phyloP scores from a whole-genome alignment of 352 stramenopile genomes.

The Phytophthora rubi region DNA sequence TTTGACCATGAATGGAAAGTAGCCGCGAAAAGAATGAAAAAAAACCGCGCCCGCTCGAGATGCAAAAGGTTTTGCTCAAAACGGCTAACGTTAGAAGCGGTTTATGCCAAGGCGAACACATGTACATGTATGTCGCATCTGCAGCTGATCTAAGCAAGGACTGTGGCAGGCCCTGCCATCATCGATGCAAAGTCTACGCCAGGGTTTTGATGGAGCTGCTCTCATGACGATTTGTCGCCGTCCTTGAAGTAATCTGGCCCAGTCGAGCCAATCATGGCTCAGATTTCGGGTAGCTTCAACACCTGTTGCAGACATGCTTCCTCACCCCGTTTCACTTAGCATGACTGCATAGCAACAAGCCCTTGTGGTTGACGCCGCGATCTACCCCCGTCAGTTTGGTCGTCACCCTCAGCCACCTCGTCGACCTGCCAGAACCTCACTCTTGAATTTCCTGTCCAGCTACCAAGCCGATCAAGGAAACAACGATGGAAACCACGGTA shows the following conservation, averaged over 20 bases:
- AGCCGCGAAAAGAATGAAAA: too few relatives aligned
- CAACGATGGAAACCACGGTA: not conserved
- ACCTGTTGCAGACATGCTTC: not conserved
- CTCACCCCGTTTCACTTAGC: not conserved
- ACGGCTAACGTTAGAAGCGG: not conserved
- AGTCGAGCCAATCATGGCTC: slow-evolving; percentile 1
- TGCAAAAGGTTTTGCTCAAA: not conserved
- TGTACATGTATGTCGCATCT: not conserved
- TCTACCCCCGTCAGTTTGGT: not conserved
- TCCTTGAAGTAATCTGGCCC: slow-evolving; percentile 8
- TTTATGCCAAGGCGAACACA: slow-evolving; percentile 1
- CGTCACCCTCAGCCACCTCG: not conserved
- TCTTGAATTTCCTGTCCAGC: slow-evolving; percentile 17
- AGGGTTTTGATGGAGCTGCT: slow-evolving; percentile 4
- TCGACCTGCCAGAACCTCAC: not conserved
- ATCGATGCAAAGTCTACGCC: slow-evolving; percentile 11
- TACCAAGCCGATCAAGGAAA: slow-evolving; percentile 17
- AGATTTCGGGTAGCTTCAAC: not conserved
- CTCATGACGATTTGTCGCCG: slow-evolving; percentile 2
- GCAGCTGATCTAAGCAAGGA: not conserved
- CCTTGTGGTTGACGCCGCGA: not conserved
- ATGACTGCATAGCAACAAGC: not conserved
- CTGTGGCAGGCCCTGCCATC: not conserved
- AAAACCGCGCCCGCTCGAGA: too few relatives aligned
- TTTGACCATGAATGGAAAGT: too few relatives aligned